A percentile compares a stretch with the other conserved stretches of the same genome.
These are phyloP conservation scores for Reticulascus tulasneorum DNA, from an alignment of 2,329 filamentous ascomycete species.

Conservation along the genomic window DNA sequence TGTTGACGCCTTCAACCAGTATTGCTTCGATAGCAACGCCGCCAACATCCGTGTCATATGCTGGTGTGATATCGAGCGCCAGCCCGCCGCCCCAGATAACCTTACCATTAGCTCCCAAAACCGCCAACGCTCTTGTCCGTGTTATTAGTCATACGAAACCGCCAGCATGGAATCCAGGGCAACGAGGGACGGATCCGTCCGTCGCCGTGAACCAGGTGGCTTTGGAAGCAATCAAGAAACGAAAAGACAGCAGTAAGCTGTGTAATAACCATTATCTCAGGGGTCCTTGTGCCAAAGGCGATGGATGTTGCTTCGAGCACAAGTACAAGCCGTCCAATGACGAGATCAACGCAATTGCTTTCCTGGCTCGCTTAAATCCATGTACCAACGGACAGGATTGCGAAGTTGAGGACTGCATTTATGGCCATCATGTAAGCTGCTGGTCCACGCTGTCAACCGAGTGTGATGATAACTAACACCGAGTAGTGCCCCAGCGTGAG, in stretches of 20 bases:
- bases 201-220: conserved; percentile 41
- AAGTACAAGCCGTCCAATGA: conserved; percentile 48
- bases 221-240: conserved; percentile 53
- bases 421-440: conserved; percentile 55
- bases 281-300: conserved; percentile 51
- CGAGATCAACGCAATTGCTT: conserved; percentile 53
- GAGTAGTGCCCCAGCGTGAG: conserved; percentile 52
- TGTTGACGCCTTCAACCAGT: conserved; percentile 13
- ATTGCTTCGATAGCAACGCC: conserved; percentile 19
- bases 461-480: conserved; percentile 1
- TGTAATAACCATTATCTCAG: conserved; percentile 61
- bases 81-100: conserved; percentile 40
- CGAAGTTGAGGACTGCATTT: conserved; percentile 54
- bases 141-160: conserved; percentile 13
- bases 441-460: not conserved
- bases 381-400: conserved; percentile 57
- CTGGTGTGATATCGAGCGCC: conserved; percentile 34
- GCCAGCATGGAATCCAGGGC: conserved; percentile 47
- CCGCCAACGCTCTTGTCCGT: conserved; percentile 13
- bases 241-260: conserved; percentile 51
- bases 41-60: conserved; percentile 34
- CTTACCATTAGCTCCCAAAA: conserved; percentile 35
- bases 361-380: conserved; percentile 53
- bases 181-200: conserved; percentile 50
- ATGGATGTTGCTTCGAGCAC: conserved; percentile 55